Evolutionary conservation across 495 filamentous ascomycete species (phyloP).

Genomic region (Xylona heveae): DNA sequence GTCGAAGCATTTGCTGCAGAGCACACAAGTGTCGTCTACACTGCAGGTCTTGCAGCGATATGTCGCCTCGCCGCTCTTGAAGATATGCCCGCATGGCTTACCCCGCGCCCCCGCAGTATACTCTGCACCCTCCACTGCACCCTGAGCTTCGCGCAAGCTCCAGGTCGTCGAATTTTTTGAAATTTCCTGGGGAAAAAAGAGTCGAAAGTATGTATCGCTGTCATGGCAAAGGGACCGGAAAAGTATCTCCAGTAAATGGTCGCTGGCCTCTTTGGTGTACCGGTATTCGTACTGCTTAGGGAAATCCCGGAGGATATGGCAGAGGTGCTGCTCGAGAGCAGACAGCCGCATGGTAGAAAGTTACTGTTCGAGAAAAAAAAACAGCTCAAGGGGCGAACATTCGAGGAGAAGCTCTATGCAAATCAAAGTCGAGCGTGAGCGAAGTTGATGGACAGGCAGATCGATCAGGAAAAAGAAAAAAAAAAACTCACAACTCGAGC

Average conservation of each 20-base stretch:
- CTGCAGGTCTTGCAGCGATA: slow-evolving; percentile 89
- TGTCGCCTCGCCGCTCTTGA: slow-evolving; percentile 75
- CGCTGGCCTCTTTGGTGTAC: slow-evolving; percentile 46
- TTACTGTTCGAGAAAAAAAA: too few species aligned
- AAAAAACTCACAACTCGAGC: too few species aligned
- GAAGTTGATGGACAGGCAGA: too few species aligned
- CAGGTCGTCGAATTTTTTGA: slow-evolving; percentile 26
- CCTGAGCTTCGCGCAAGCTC: slow-evolving; percentile 69
- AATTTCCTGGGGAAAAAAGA: slow-evolving; percentile 46
- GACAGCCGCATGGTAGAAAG: slow-evolving; percentile 31
- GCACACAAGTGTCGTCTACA: slow-evolving; percentile 64
- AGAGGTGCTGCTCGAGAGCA: slow-evolving; percentile 61
- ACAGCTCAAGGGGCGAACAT: too few species aligned
- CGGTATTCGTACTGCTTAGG: slow-evolving; percentile 44
- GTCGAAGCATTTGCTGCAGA: slow-evolving; percentile 85
- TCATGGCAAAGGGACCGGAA: slow-evolving; percentile 69
- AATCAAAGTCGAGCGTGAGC: too few species aligned
- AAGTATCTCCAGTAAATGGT: slow-evolving; percentile 51
- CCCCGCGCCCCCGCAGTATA: slow-evolving; percentile 84
- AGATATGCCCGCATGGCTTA: slow-evolving; percentile 94
- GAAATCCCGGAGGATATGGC: slow-evolving; percentile 47
- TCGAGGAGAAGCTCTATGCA: too few species aligned
- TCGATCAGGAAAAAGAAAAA: too few species aligned
- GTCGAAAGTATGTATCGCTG: slow-evolving; percentile 43
- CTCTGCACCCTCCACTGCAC: slow-evolving; percentile 81